phyloP scores from a whole-genome alignment of 345 rosid species.

The Dipteronia sinensis region DNA sequence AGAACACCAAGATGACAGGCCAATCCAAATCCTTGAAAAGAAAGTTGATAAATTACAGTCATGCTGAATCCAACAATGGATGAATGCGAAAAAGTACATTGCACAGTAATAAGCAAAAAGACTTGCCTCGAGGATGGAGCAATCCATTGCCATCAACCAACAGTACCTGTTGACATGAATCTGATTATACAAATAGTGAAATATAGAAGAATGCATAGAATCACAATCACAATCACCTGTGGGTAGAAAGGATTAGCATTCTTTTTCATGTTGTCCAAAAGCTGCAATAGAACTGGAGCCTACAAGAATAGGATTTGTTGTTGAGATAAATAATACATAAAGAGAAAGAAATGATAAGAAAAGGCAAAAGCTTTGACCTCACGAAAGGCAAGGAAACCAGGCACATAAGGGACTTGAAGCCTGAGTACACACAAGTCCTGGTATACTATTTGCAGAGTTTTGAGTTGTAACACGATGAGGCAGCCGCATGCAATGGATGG shows the following conservation, averaged over 20 bases:
- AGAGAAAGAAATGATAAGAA: neutral
- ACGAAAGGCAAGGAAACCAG: conserved; percentile 89
- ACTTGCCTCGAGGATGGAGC: conserved; percentile 91
- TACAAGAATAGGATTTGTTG: conserved; percentile 16
- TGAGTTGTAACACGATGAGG: conserved; percentile 70
- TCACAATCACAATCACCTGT: conserved; percentile 47
- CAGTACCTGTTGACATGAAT: conserved; percentile 47
- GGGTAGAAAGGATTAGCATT: conserved; percentile 55
- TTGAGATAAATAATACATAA: neutral
- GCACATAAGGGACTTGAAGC: conserved; percentile 67
- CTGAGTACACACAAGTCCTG: conserved; percentile 49
- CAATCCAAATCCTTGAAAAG: conserved; percentile 74
- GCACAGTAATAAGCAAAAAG: conserved; percentile 4
- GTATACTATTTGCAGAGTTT: conserved; percentile 48
- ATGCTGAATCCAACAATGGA: neutral
- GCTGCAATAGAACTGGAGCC: conserved; percentile 70
- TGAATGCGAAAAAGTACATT: neutral
- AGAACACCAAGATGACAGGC: conserved; percentile 89
- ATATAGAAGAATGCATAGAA: conserved; percentile 2
- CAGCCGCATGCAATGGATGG: conserved; percentile 68
- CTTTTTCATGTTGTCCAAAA: conserved; percentile 66
- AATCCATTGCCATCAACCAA: conserved; percentile 94
- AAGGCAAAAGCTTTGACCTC: conserved; percentile 46
- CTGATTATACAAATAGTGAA: neutral
- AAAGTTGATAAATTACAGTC: conserved; percentile 4